These are phyloP conservation scores for Ormosia semicastrata DNA, from an alignment of 306 rosid species.

Conservation along the genomic window DNA sequence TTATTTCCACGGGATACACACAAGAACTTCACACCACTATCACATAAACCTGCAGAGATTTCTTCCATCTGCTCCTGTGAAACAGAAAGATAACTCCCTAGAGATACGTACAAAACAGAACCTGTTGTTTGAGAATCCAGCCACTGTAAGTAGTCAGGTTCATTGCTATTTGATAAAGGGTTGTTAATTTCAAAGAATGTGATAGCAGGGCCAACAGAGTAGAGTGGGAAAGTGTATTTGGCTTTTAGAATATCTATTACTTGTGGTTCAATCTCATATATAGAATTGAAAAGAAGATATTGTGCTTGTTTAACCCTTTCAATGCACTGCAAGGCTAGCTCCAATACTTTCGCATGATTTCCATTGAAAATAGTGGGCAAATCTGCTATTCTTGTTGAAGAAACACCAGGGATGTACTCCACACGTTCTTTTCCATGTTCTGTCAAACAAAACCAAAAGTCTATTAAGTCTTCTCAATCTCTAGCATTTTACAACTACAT, in stretches of 20 bases:
- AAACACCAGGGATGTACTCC: slow-evolving; percentile 40
- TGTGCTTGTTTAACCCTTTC: slow-evolving; percentile 23
- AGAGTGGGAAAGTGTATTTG: slow-evolving; percentile 18
- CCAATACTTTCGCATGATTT: not conserved
- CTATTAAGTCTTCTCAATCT: not conserved
- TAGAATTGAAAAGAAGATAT: slow-evolving; percentile 29
- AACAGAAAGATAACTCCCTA: slow-evolving; percentile 44
- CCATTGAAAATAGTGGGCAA: not conserved
- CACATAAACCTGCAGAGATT: slow-evolving; percentile 28
- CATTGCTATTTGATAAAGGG: not conserved
- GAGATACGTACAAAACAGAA: slow-evolving; percentile 43
- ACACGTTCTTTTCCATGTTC: slow-evolving; percentile 33
- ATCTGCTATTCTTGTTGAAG: slow-evolving; percentile 28
- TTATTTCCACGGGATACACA: slow-evolving; percentile 40
- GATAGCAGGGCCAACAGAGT: slow-evolving; percentile 42
- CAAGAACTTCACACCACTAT: slow-evolving; percentile 39
- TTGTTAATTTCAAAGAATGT: slow-evolving; percentile 16
- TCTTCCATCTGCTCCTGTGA: slow-evolving; percentile 46
- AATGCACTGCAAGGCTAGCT: slow-evolving; percentile 24
- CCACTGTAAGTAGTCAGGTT: slow-evolving; percentile 30
- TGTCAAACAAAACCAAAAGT: not conserved
- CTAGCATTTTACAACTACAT: not conserved
- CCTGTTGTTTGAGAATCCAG: slow-evolving; percentile 37
- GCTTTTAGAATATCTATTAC: not conserved
- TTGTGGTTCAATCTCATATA: slow-evolving; percentile 36